Percentiles rank a stretch among this genome's conserved stretches.
Evolutionary conservation across 2,329 filamentous ascomycete species (phyloP).

Genomic region (Mollisiaceae sp.): DNA sequence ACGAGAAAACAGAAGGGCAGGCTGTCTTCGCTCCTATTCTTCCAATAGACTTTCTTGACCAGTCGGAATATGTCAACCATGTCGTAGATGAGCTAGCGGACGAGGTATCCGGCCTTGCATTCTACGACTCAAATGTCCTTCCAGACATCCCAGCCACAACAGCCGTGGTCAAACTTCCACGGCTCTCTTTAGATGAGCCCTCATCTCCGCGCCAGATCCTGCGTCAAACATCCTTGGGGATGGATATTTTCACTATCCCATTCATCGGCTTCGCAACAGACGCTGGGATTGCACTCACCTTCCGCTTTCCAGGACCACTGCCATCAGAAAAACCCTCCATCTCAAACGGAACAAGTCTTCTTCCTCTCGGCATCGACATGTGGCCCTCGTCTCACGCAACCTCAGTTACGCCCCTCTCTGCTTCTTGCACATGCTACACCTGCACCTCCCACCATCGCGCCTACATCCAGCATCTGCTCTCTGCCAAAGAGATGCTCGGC

Average conservation of each 20-base stretch:
- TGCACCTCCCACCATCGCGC: constrained; percentile 85
- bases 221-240: constrained; percentile 73
- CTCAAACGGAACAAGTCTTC: constrained; percentile 26
- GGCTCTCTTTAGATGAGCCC: constrained; percentile 74
- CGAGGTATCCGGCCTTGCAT: constrained; percentile 70
- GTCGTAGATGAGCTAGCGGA: constrained; percentile 67
- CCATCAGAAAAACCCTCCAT: constrained; percentile 21
- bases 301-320: constrained; percentile 66
- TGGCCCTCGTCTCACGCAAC: constrained; percentile 68
- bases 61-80: constrained; percentile 79
- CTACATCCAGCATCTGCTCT: constrained; percentile 84
- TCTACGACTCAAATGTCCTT: constrained; percentile 77
- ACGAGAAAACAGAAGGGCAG: constrained; percentile 40
- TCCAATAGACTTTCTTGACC: constrained; percentile 74
- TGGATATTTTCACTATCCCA: constrained; percentile 79
- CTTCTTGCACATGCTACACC: constrained; percentile 78
- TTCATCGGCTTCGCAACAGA: constrained; percentile 80
- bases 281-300: constrained; percentile 81
- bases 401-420: constrained; percentile 65
- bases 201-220: constrained; percentile 78
- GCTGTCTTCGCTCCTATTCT: constrained; percentile 71
- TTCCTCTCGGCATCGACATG: constrained; percentile 77
- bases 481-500: constrained; percentile 93
- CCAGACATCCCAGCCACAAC: constrained; percentile 64
- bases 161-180: constrained; percentile 66